Evolutionary conservation across 163 green algal species (phyloP), one percentile per base, ranked within the genome.

Genomic region (Scenedesmus sp.): DNA sequence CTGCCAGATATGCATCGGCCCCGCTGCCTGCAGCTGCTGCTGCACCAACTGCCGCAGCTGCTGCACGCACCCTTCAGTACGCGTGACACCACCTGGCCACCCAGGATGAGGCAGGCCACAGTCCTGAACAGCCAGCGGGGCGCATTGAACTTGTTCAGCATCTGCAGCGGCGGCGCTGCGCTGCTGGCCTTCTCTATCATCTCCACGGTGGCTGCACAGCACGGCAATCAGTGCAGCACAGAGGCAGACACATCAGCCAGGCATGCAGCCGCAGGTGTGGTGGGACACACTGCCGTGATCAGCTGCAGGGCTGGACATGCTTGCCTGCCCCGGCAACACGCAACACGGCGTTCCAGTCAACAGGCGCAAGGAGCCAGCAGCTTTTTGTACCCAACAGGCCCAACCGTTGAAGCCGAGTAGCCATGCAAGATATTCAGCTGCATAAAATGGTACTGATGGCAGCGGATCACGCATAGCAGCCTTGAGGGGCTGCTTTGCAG

Each of bases 91-190:
- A 97, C 97, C 89, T 99, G 96, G 0, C 97, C 97, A 0, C 94
- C 95, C 35, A 99, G 93, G 0, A 99, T 91, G 7, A 98, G 44
- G 33, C 96, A 97, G 13, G 96, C 95, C 26, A 98, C 81, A 3
- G 95, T 96, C 0, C 97, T 92, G 93, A 97, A 98, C 44, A 98
- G 82, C 93, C 94, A 98, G 89, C 96, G 96, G 35, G 97, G 97
- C 4, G 97, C 94, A 78, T 96, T 93, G 18, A 93, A 86, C 9
- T 72, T 76, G 20, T 94, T 87, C 22, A 96, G 73, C 42, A 53
- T 43, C 24, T 93, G 81, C 26, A 95, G 76, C 18, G 80, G 88
- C 44, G 88, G 76, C 44, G 88, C 81, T 43, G 81, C 78, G 44
- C 49, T 86, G 51, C 30, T 86, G 37, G 83, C 89, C 46, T n/a